Evolutionary conservation across 129 eudicot genomes (phyloP), one percentile per base, ranked within the genome.

Genomic region (Erigeron canadensis): DNA sequence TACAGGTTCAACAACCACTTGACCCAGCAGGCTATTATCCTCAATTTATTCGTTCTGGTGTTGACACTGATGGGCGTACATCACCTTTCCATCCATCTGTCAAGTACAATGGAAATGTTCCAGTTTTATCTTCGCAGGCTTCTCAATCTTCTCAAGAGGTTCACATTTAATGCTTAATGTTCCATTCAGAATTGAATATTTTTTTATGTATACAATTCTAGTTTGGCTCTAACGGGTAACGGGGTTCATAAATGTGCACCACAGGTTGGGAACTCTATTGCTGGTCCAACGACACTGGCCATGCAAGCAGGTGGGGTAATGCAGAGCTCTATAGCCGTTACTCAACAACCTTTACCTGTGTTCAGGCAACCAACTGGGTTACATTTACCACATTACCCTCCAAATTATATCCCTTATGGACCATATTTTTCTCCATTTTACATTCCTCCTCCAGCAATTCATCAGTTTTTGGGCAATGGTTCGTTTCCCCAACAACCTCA

Each of bases 61-160:
- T 74, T 46, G 96, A 88, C 62, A 77, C 28, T 53, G 96, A 89
- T 44, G 95, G 89, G 19, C 95, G 86, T 50, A 62, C 83, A 58
- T 92, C 95, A 46, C 95, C 95, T 34, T 92, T 89, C 63, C 83
- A 81, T 44, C 53, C 85, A 65, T 76, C 84, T 63, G 89, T 75
- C 65, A 89, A 92, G 72, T 81, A 76, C 77, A 83, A 74, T 72
- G 98, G 91, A 72, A 84, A 83, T 75, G 77, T 71, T 54, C 75
- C 90, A 18, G 62, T 82, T 65, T 64, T 78, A 71, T 79, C 91
- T 66, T 70, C 84, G 65, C 93, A 84, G 73, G 65, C 85, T 76
- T 80, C 90, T 67, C 91, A 86, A 77, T 75, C 91, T 70, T 77
- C 91, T 62, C 89, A 84, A 72, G 96, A 92, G 98, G 98, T 92